These are phyloP conservation scores for Symbiodinium natans DNA, from an alignment of 73 alveolate genomes.

Conservation along the genomic window DNA sequence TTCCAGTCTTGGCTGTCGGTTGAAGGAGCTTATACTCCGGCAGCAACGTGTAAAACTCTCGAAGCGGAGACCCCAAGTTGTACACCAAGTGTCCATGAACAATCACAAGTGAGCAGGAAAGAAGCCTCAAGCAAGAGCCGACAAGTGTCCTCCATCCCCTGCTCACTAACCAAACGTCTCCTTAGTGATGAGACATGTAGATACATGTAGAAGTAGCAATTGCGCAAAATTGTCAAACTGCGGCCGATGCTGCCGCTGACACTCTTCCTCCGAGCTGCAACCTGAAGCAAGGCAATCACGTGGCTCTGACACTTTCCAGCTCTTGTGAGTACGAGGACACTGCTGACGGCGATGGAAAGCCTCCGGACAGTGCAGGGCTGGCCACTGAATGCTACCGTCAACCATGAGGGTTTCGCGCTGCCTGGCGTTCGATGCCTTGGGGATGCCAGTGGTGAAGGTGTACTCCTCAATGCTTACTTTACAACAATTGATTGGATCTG, in stretches of 20 bases:
- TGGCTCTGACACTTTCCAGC: neutral
- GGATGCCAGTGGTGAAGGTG: constrained; percentile 56
- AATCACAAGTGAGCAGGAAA: too few species aligned
- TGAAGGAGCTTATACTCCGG: too few species aligned
- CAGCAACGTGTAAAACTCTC: too few species aligned
- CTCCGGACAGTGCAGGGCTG: neutral
- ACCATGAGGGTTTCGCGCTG: neutral
- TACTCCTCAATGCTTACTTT: constrained; percentile 84
- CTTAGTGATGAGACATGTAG: neutral
- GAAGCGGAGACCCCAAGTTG: too few species aligned
- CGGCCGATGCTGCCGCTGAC: constrained; percentile 39
- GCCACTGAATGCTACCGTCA: neutral
- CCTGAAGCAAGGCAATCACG: neutral
- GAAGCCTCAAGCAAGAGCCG: too few species aligned
- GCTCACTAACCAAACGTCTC: constrained; percentile 62
- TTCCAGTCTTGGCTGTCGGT: too few species aligned
- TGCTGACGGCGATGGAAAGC: constrained; percentile 78
- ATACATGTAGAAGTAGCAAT: neutral
- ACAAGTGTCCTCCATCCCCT: constrained; percentile 60
- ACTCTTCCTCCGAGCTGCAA: constrained; percentile 75
- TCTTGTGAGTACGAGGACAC: neutral
- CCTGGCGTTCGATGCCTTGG: constrained; percentile 45
- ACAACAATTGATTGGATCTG: too few species aligned
- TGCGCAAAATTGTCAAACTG: too few species aligned
- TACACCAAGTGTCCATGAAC: too few species aligned